Evolutionary conservation across 129 eudicot genomes (phyloP), one percentile per base, ranked within the genome.

Genomic region (Centella asiatica): DNA sequence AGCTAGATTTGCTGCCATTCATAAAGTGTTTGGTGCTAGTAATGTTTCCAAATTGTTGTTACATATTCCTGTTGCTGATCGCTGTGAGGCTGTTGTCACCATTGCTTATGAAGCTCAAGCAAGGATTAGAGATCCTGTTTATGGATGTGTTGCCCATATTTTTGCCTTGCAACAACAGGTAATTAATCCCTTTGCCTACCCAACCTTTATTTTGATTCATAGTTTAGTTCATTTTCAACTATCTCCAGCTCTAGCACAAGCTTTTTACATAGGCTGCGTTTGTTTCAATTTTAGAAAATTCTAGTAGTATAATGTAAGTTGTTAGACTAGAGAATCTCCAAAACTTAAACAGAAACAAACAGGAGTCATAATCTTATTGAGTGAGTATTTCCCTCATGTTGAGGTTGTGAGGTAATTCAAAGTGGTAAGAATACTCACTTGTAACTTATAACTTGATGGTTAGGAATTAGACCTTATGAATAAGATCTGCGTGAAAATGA

Each of bases 81-180:
- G 99, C 0, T 85, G 96, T 28, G 96, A 93, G 74, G 99, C 99
- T 2, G 96, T 93, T 13, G 99, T 93, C 55, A 93, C 96, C 26
- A 93, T 93, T 78, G 93, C 96, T 64, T 88, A 87, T 60, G 99
- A 93, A 74, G 99, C 99, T 74, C 96, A 93, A 70, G 99, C 99
- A 15, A 77, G 99, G 60, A 78, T 93, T 60, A 72, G 83, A 53
- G 99, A 93, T 72, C 99, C 99, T 39, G 96, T 93, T 47, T 88
- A 93, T 74, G 99, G 99, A 44, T 93, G 99, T 48, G 99, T 93
- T 27, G 77, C 99, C 13, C 99, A 93, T 72, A 93, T 93, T 64
- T 87, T 87, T 25, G 70, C 81, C 67, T 62, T 77, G 51, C 81
- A 77, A 40, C 81, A 67, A 61, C 81, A 77, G 81, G 78, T 74